Evolutionary conservation across 257 asterid species (phyloP), one percentile per base, ranked within the genome.

Genomic region (Solanum medicagineum): DNA sequence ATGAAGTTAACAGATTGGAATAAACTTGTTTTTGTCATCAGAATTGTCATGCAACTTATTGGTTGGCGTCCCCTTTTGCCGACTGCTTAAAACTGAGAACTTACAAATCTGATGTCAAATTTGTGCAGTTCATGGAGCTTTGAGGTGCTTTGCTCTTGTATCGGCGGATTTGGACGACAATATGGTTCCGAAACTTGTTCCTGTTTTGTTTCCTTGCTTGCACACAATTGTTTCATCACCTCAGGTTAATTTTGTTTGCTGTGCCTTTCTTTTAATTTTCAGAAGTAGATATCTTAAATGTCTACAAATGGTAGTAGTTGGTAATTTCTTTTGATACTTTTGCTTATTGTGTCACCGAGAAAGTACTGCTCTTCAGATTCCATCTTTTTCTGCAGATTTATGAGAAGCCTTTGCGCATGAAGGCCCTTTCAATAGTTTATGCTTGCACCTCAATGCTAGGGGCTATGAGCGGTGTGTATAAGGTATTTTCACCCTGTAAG

Each of bases 121-220:
- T 74, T 73, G 66, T 90, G 92, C 96, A 96, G 98, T 94, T 81
- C 97, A 95, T 81, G 98, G 98, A 89, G 96, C 98, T 87, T 91
- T 96, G 88, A 91, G 98, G 91, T 96, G 98, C 92, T 87, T 96
- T 91, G 95, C 94, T 73, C 97, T 95, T 86, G 91, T 96, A 83
- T 92, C 98, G 42, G 90, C 94, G 56, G 99, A 96, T 91, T 92
- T 96, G 94, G 99, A 96, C 75, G 98, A 95, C 89, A 92, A 88
- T 91, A 92, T 94, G 93, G 97, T 92, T 77, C 96, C 98, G 22
- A 88, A 92, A 70, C 89, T 96, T 84, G 88, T 95, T 49, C 97
- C 98, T 70, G 90, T 89, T 90, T 85, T 96, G 81, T 96, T 96
- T 91, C 98, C 98, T 79, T 92, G 93, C 89, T 90, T 95, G 92